Conservation (phyloP, 257 asterid species). For the Solanum infundibuliforme region DNA sequence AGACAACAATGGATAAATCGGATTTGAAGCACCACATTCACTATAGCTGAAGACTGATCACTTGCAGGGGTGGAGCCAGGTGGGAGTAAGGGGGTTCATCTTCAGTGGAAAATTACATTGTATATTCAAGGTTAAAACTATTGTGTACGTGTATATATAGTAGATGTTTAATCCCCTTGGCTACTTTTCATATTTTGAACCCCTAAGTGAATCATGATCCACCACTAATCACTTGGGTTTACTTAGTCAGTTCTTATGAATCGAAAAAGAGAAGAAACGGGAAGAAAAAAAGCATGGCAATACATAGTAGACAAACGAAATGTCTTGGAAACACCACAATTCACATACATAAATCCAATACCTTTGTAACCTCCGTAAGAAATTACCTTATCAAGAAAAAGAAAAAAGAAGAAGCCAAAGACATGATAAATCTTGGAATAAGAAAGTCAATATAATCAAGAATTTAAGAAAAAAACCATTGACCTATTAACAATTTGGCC, state of each 20-base stretch:
- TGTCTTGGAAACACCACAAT: not conserved
- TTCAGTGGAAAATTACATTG: not conserved
- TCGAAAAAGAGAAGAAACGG: not conserved
- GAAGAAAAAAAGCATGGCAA: not conserved
- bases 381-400: not conserved
- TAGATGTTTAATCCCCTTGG: not conserved
- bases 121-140: not conserved
- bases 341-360: not conserved
- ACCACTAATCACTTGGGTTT: not conserved
- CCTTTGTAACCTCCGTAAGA: not conserved
- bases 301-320: not conserved
- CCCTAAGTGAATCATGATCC: not conserved
- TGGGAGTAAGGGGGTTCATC: not conserved
- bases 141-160: not conserved
- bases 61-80: not conserved
- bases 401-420: not conserved
- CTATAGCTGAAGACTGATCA: not conserved
- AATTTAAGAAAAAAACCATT: not conserved
- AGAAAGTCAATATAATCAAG: not conserved
- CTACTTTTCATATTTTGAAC: not conserved
- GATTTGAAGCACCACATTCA: not conserved
- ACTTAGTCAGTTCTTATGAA: not conserved
- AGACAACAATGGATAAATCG: not conserved
- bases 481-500: not conserved
- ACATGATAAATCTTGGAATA: not conserved